Evolutionary conservation across 306 rosid species (phyloP), one percentile per base, ranked within the genome.

Genomic region (Cicer arietinum): DNA sequence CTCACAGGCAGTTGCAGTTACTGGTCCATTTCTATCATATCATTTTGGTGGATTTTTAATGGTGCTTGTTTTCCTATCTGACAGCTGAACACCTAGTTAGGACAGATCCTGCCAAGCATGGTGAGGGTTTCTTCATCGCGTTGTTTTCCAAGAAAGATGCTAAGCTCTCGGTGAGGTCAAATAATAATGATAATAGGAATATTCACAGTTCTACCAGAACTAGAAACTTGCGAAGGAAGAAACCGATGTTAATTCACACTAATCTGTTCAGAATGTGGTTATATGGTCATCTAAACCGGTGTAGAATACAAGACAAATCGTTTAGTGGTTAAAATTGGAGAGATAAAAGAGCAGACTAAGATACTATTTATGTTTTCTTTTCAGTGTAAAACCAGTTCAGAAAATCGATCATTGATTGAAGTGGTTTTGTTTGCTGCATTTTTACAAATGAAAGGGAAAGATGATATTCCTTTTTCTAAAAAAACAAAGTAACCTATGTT

Each of bases 71-170:
- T 52, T 65, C 39, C 69, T 77, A 8, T 22, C 6, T 64, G 42
- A 73, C 91, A 90, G 94, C 90, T 13, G 85, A 81, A 47, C 60
- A 82, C 45, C 53, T 86, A 76, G 79, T 90, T 61, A 86, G 99
- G 40, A 89, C 95, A 0, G 91, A 89, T 76, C 91, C 96, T 2
- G 73, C 84, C 3, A 83, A 75, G 72, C 90, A 92, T 73, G 96
- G 90, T 4, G 97, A 94, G 69, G 97, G 99, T 40, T 94, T 94
- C 86, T 94, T 94, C 82, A 90, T 90, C 70, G 89, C 96, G 20
- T 61, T 94, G 71, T 92, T 94, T 75, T 81, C 70, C 48, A 81
- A 78, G 78, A 82, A 77, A 42, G 71, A 22, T 10, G 35, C 65
- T 1, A 8, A 0, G 7, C 7, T 8, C 37, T 44, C 76, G 0